A percentile compares a stretch with the other conserved stretches of the same genome.
Conservation (phyloP, 257 asterid species). For the Buddleja alternifolia region DNA sequence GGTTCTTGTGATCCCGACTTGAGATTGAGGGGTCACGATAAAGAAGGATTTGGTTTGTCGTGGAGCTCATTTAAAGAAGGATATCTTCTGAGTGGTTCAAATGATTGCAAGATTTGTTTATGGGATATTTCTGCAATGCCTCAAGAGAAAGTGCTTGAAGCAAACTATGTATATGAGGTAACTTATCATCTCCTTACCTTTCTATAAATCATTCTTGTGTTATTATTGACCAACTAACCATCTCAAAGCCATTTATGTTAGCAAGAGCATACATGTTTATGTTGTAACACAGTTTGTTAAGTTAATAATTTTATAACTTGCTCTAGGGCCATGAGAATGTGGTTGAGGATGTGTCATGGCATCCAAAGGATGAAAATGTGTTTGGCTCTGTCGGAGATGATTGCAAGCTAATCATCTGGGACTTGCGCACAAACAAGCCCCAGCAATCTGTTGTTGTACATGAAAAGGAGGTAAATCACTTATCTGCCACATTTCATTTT, state of each 20-base stretch:
- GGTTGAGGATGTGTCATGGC: constrained; percentile 97
- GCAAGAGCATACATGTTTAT: constrained; percentile 3
- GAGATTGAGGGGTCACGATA: constrained; percentile 78
- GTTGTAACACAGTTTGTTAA: not conserved
- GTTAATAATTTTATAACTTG: constrained; percentile 18
- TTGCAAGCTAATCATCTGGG: constrained; percentile 89
- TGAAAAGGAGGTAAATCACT: constrained; percentile 71
- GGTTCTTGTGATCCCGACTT: constrained; percentile 73
- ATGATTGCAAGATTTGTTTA: constrained; percentile 81
- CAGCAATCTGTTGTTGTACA: constrained; percentile 71
- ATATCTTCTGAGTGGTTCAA: constrained; percentile 82
- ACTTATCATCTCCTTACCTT: not conserved
- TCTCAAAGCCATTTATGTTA: constrained; percentile 2
- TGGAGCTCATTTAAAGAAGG: constrained; percentile 90
- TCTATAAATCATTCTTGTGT: not conserved
- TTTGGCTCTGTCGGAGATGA: constrained; percentile 99
- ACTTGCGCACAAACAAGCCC: constrained; percentile 77
- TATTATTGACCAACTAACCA: not conserved
- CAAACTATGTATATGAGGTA: constrained; percentile 68
- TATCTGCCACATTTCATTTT: constrained; percentile 4
- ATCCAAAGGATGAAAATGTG: constrained; percentile 66
- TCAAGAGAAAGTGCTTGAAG: constrained; percentile 63
- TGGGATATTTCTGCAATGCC: constrained; percentile 86
- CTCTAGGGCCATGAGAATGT: constrained; percentile 72
- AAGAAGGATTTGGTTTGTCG: constrained; percentile 94